A percentile compares a stretch with the other conserved stretches of the same genome.
Conservation (phyloP, 352 stramenopile species). For the Pythium dissimile region DNA sequence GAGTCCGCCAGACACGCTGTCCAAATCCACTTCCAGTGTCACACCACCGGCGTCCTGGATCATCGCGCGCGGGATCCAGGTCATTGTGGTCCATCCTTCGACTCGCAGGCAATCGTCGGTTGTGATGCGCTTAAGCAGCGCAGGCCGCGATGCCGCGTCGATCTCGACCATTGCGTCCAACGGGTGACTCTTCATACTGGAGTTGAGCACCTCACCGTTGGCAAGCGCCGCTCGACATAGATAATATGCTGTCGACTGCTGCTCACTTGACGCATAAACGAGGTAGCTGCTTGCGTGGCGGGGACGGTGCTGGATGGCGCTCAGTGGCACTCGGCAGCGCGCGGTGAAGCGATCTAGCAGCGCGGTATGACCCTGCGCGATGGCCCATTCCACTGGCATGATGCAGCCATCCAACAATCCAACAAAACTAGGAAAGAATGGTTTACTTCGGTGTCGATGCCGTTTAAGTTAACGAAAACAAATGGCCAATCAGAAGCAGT, state of each 20-base stretch:
- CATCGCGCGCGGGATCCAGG: conserved; percentile 45
- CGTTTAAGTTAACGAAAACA: conserved; percentile 6
- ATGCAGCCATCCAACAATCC: conserved; percentile 9
- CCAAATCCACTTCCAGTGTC: conserved; percentile 37
- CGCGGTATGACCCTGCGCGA: conserved; percentile 19
- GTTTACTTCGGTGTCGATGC: background rate
- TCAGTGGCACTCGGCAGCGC: conserved; percentile 45
- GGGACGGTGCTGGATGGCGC: conserved; percentile 27
- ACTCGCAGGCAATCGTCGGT: background rate
- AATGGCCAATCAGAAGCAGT: conserved; percentile 2
- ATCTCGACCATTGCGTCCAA: conserved; percentile 12
- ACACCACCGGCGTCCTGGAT: conserved; percentile 45
- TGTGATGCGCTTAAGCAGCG: background rate
- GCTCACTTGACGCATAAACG: background rate
- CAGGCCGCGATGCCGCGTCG: background rate
- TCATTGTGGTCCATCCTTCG: conserved; percentile 2
- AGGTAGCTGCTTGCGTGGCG: conserved; percentile 39
- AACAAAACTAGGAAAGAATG: background rate
- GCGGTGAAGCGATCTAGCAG: conserved; percentile 49
- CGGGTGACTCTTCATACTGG: background rate
- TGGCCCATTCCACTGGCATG: conserved; percentile 17
- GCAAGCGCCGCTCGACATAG: conserved; percentile 45
- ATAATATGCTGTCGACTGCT: background rate
- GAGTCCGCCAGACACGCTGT: background rate
- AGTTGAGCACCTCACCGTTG: background rate